phyloP scores from a whole-genome alignment of 148 eudicot genomes.

The Nyssa sinensis region DNA sequence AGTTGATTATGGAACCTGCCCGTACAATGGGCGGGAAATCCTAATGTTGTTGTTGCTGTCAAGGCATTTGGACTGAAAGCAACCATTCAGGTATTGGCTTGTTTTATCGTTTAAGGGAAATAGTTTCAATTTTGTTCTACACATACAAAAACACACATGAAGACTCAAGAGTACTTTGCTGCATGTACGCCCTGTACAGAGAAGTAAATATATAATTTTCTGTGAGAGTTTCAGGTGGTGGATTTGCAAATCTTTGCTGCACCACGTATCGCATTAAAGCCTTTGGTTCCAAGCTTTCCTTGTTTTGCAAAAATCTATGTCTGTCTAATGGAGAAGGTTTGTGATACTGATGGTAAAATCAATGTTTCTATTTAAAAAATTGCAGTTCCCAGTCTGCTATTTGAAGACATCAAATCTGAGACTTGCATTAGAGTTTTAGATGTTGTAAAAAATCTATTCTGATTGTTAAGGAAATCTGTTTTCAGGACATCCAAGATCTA shows the following conservation, averaged over 20 bases:
- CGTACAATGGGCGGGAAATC: conserved; percentile 90
- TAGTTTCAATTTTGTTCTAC: background rate
- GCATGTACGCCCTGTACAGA: background rate
- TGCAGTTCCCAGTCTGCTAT: conserved; percentile 2
- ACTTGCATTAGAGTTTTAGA: background rate
- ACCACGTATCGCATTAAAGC: conserved; percentile 87
- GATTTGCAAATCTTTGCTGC: conserved; percentile 87
- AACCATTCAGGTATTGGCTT: conserved; percentile 64
- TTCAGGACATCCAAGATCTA: too few relatives aligned
- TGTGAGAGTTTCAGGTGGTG: conserved; percentile 51
- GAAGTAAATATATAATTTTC: background rate
- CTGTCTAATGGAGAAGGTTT: conserved; percentile 93
- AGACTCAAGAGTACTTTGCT: background rate
- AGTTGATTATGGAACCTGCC: conserved; percentile 89
- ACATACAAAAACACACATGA: background rate
- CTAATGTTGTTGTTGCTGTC: conserved; percentile 54
- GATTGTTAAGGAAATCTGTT: too few relatives aligned
- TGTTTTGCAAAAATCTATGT: conserved; percentile 84
- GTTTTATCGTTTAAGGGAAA: background rate
- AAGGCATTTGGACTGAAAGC: conserved; percentile 86
- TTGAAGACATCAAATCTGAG: background rate
- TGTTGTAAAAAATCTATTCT: too few relatives aligned
- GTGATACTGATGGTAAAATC: conserved; percentile 18
- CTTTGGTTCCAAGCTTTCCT: conserved; percentile 93
- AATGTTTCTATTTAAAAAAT: too few relatives aligned